A percentile compares a stretch with the other conserved stretches of the same genome.
phyloP scores from a whole-genome alignment of 2,329 filamentous ascomycete species.

The Rhynchosporium agropyri region DNA sequence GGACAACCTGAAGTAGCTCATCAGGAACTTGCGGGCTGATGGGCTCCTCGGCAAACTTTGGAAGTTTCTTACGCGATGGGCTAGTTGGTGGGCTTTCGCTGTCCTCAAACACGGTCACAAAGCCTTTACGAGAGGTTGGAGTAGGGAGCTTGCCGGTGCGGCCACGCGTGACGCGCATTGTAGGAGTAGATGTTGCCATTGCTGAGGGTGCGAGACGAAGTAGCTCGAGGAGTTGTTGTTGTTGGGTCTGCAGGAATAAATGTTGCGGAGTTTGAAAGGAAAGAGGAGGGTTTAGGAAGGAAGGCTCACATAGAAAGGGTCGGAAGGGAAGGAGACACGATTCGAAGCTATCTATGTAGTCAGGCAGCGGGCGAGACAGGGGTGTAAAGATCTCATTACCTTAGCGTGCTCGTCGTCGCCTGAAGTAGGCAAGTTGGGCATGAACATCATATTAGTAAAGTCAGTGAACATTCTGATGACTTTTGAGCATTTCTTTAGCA shows the following conservation, averaged over 20 bases:
- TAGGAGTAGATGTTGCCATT: neutral
- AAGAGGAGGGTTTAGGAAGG: neutral
- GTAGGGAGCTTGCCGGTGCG: slow-evolving; percentile 16
- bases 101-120: slow-evolving; percentile 14
- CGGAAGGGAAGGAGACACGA: no score
- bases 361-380: no score
- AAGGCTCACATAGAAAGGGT: neutral
- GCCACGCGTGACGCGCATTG: slow-evolving; percentile 15
- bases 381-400: no score
- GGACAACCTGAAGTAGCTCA: slow-evolving; percentile 1
- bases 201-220: neutral
- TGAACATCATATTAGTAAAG: no score
- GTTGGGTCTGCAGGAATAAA: neutral
- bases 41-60: neutral
- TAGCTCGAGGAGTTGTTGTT: neutral
- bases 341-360: no score
- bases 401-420: neutral
- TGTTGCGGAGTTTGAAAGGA: neutral
- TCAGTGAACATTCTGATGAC: neutral
- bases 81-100: neutral
- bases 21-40: neutral
- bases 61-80: neutral
- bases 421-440: neutral
- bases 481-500: no score
- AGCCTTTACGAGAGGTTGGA: neutral